Evolutionary conservation across 2,329 filamentous ascomycete genomes (phyloP), one percentile per base, ranked within the genome.

Genomic region (Paracamarosporium sp.): DNA sequence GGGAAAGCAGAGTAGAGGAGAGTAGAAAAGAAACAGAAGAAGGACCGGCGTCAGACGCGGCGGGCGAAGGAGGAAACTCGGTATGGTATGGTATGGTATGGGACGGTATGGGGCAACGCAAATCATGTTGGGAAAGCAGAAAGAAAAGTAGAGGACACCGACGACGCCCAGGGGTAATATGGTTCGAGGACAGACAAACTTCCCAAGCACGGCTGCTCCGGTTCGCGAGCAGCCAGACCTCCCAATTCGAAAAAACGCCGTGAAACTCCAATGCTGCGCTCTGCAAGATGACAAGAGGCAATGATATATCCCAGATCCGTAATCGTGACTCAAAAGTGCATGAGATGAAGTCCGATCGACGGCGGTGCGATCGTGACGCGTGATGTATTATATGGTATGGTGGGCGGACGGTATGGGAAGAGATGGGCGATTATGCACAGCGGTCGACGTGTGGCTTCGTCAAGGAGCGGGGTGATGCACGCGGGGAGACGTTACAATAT

Each of bases 401-500:
- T 66, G 59, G 51, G 45, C 30, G 46, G 60, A 59, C 56, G 60
- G 53, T 25, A 52, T 44, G 60, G 59, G 56, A 56, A 58, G 31
- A 48, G 30, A 48, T 35, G 45, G 36, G 28, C 56, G 61, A 53
- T 61, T 74, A 71, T 73, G 69, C 66, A 72, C 69, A 71, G 65
- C 62, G 64, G 62, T 66, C 60, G 67, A 70, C 59, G 63, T 64
- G 62, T 66, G 62, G 44, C 53, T 45, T 60, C 57, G 54, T 60
- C 63, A 62, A 27, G 59, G 43, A 51, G 31, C 38, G 53, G n/a
- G 25, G 48, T 47, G 48, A 15, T 30, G 41, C 41, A 45, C 15
- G 17, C 12, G 36, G 15, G 27, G 35, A 45, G 33, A 31, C 31
- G 43, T 65, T 70, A 83, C 68, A 99, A 87, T 77, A 99, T 98